These are phyloP conservation scores for Saturnispora silvae DNA, from an alignment of 805 yeast genomes.

Conservation along the genomic window DNA sequence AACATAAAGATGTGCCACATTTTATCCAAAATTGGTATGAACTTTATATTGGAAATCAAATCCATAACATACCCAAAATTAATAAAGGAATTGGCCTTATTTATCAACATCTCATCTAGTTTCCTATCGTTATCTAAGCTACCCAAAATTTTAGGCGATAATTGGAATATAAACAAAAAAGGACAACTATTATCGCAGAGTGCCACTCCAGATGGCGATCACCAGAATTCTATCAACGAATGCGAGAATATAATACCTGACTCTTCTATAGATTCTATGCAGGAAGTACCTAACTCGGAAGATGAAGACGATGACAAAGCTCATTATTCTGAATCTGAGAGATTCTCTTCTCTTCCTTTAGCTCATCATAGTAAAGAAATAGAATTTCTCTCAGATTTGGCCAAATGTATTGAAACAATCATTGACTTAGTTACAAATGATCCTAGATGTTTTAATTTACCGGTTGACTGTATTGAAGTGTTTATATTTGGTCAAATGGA, in stretches of 20 bases:
- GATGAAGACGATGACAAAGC: neutral
- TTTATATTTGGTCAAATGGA: conserved; percentile 10
- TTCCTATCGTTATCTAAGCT: conserved; percentile 24
- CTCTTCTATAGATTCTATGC: conserved; percentile 9
- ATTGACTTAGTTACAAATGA: conserved; percentile 14
- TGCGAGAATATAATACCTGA: neutral
- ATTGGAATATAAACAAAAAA: conserved; percentile 13
- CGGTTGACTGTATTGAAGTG: conserved; percentile 10
- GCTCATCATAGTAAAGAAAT: neutral
- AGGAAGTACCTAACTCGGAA: conserved; percentile 7
- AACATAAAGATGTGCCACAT: conserved; percentile 29
- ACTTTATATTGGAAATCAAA: conserved; percentile 26
- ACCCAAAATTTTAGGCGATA: conserved; percentile 23
- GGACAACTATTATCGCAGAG: conserved; percentile 1
- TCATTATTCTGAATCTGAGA: neutral
- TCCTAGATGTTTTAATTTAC: conserved; percentile 8
- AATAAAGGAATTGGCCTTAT: conserved; percentile 33
- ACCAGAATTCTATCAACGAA: conserved; percentile 5
- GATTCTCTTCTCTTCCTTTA: neutral
- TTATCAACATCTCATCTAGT: conserved; percentile 35
- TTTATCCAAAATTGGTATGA: conserved; percentile 31
- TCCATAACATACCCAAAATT: conserved; percentile 33
- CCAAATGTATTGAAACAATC: conserved; percentile 10
- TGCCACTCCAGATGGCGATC: neutral
- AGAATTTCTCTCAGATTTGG: conserved; percentile 9